A percentile compares a stretch with the other conserved stretches of the same genome.
phyloP scores from a whole-genome alignment of 495 filamentous ascomycete genomes.

The Podospora australis region DNA sequence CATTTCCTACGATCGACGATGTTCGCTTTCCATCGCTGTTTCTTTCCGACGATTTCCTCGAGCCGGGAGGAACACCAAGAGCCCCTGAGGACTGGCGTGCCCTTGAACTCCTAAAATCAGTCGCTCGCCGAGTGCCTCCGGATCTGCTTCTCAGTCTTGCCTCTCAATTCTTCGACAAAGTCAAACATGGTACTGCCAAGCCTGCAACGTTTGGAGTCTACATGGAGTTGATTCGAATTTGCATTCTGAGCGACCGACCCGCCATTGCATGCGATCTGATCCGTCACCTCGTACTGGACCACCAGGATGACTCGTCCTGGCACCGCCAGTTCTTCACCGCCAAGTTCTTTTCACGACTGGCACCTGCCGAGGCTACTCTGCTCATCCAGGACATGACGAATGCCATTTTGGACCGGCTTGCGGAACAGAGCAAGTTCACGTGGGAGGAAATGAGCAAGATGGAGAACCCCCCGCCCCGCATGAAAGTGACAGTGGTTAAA shows the following conservation, averaged over 20 bases:
- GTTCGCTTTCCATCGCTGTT: slow-evolving; percentile 18
- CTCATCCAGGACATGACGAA: slow-evolving; percentile 26
- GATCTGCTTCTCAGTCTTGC: not conserved
- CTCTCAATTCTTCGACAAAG: not conserved
- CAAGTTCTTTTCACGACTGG: slow-evolving; percentile 21
- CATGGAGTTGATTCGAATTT: slow-evolving; percentile 7
- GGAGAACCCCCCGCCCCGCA: slow-evolving; percentile 3
- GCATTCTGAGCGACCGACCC: slow-evolving; percentile 15
- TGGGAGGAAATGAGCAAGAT: not conserved
- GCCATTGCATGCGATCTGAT: slow-evolving; percentile 17
- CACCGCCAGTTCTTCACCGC: slow-evolving; percentile 26
- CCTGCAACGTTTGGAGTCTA: not conserved
- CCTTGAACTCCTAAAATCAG: not conserved
- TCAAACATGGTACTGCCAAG: no score
- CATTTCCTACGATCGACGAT: slow-evolving; percentile 14
- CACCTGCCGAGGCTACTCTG: slow-evolving; percentile 17
- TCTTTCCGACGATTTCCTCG: slow-evolving; percentile 19
- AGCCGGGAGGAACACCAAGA: slow-evolving; percentile 5
- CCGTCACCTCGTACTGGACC: slow-evolving; percentile 26
- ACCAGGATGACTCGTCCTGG: slow-evolving; percentile 33
- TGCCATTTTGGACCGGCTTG: slow-evolving; percentile 27
- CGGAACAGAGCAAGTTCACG: slow-evolving; percentile 14
- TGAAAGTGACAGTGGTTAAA: slow-evolving; percentile 38
- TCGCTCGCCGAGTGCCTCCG: not conserved
- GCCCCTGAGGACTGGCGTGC: no score